These are phyloP conservation scores for Ceratobasidium sp. DNA, from an alignment of 1,284 basidiomycete genomes.

Conservation along the genomic window DNA sequence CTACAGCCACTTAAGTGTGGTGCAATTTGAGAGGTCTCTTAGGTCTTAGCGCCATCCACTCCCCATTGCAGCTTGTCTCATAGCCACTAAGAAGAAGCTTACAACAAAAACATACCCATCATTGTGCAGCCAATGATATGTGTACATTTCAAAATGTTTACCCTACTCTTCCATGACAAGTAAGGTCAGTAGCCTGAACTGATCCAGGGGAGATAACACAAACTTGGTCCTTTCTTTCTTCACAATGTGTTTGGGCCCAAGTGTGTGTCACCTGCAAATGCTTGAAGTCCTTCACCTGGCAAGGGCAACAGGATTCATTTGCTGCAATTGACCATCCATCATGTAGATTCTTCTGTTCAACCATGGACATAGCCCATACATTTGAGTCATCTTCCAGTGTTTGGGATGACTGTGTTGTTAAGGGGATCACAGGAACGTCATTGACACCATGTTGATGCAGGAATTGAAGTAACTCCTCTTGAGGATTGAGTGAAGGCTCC, in stretches of 20 bases:
- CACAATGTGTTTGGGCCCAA: background rate
- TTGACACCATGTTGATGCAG: constrained; percentile 7
- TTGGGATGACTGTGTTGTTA: background rate
- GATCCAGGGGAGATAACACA: background rate
- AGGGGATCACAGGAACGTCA: constrained; percentile 9
- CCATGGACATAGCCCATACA: constrained; percentile 32
- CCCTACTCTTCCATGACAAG: constrained; percentile 41
- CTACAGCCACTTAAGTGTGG: too few species aligned
- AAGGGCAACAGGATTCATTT: background rate
- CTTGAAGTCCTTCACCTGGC: constrained; percentile 8
- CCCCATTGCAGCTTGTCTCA: too few species aligned
- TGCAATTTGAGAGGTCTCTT: too few species aligned
- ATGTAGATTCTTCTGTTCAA: constrained; percentile 13
- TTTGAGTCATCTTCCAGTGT: background rate
- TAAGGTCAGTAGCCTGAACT: constrained; percentile 43
- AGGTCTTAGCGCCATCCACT: too few species aligned
- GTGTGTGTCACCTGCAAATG: background rate
- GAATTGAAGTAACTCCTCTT: background rate
- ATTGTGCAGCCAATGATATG: constrained; percentile 76
- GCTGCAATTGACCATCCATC: constrained; percentile 1
- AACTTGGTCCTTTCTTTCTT: constrained; percentile 23
- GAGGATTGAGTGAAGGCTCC: background rate
- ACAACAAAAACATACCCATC: too few species aligned
- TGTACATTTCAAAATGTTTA: constrained; percentile 57
- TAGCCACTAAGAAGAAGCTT: too few species aligned